These are phyloP conservation scores for Chrysanthemum makinoi DNA, from an alignment of 129 eudicot genomes.

Conservation along the genomic window DNA sequence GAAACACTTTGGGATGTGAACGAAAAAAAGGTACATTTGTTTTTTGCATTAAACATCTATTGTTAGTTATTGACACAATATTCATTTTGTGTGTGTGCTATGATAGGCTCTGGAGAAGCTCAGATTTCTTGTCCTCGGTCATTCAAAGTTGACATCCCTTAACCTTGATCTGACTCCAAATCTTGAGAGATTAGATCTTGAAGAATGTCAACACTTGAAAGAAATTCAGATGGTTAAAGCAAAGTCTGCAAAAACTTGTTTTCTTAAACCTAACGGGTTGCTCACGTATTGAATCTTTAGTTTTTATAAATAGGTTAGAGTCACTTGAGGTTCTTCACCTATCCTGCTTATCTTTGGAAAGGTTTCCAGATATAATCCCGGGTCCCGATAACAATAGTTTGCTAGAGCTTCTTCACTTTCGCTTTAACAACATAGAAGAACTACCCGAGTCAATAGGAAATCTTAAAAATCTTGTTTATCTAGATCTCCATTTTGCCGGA, in stretches of 20 bases:
- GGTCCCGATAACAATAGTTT: not conserved
- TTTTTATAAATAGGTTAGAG: not conserved
- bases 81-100: not conserved
- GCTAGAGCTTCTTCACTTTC: not conserved
- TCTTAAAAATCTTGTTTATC: not conserved
- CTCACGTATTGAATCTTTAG: not conserved
- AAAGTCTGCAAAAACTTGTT: not conserved
- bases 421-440: not conserved
- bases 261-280: not conserved
- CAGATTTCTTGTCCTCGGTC: not conserved
- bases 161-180: slow-evolving; percentile 1
- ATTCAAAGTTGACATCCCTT: not conserved
- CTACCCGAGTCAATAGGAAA: not conserved
- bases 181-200: slow-evolving; percentile 1
- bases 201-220: not conserved
- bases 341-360: not conserved
- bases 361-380: slow-evolving; percentile 7
- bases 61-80: not conserved
- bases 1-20: slow-evolving; percentile 2
- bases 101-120: slow-evolving; percentile 4
- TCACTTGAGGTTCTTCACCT: not conserved
- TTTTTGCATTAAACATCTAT: not conserved
- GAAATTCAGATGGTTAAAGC: not conserved
- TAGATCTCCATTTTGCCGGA: too few species aligned
- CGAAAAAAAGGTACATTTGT: not conserved